Evolutionary conservation across 1,284 basidiomycete species (phyloP).

Genomic region (Bondarzewia mesenterica): DNA sequence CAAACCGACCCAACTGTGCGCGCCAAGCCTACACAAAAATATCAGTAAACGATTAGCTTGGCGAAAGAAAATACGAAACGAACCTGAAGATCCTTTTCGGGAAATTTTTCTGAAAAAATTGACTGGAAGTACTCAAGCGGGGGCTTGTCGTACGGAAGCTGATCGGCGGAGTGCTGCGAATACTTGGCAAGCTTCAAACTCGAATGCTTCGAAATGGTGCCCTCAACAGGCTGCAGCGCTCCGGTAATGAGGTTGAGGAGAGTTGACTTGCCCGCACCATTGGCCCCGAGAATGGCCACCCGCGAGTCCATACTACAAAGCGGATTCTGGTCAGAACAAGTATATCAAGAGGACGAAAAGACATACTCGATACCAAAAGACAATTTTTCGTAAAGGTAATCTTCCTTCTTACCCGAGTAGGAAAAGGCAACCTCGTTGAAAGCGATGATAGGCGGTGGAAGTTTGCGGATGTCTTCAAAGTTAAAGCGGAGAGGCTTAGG

Average conservation of each 20-base stretch:
- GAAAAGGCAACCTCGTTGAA: conserved; percentile 94
- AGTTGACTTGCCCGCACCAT: conserved; percentile 97
- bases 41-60: conserved; percentile 6
- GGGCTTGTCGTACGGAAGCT: conserved; percentile 88
- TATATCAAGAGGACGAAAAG: conserved; percentile 8
- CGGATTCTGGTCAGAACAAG: not conserved
- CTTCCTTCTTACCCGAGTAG: conserved; percentile 83
- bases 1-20: conserved; percentile 91
- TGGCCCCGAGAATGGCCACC: conserved; percentile 95
- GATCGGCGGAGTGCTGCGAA: conserved; percentile 98
- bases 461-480: conserved; percentile 91
- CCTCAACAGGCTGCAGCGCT: conserved; percentile 73
- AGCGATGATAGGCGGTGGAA: conserved; percentile 96
- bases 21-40: conserved; percentile 73
- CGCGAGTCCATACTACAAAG: conserved; percentile 82
- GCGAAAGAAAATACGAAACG: conserved; percentile 10
- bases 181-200: conserved; percentile 94
- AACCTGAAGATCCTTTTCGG: conserved; percentile 84
- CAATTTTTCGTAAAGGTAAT: conserved; percentile 84
- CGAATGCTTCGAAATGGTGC: conserved; percentile 84
- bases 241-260: conserved; percentile 93
- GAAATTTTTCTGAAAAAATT: conserved; percentile 78
- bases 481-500: conserved; percentile 81
- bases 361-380: conserved; percentile 92
- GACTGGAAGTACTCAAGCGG: conserved; percentile 94